A percentile compares a stretch with the other conserved stretches of the same genome.
Evolutionary conservation across 257 asterid genomes (phyloP).

Genomic region (Ocimum tenuiflorum): DNA sequence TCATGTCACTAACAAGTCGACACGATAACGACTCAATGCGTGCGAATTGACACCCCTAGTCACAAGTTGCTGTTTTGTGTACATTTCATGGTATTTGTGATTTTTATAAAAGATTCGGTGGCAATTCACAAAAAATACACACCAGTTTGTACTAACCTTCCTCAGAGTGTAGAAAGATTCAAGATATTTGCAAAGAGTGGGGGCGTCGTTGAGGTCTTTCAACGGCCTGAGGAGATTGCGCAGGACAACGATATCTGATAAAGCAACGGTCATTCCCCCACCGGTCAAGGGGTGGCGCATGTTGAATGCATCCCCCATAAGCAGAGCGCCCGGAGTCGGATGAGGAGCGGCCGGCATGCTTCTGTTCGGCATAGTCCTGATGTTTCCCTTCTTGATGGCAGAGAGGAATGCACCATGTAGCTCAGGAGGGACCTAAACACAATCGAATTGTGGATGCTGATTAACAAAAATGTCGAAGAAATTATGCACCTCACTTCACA

Average conservation of each 20-base stretch:
- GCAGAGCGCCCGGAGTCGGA: slow-evolving; percentile 48
- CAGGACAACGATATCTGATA: slow-evolving; percentile 40
- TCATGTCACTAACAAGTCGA: too few species aligned
- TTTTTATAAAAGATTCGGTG: too few species aligned
- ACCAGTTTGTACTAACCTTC: slow-evolving; percentile 42
- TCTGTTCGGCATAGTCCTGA: slow-evolving; percentile 51
- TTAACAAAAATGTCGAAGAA: background rate
- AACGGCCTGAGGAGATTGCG: slow-evolving; percentile 44
- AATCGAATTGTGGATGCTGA: background rate
- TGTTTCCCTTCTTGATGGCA: slow-evolving; percentile 38
- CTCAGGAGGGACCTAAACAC: slow-evolving; percentile 34
- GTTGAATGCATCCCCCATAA: slow-evolving; percentile 52
- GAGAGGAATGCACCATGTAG: slow-evolving; percentile 31
- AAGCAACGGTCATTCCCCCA: slow-evolving; percentile 49
- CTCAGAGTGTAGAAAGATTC: slow-evolving; percentile 43
- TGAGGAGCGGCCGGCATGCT: slow-evolving; percentile 58
- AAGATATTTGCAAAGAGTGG: slow-evolving; percentile 37
- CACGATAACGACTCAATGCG: too few species aligned
- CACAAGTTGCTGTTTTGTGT: too few species aligned
- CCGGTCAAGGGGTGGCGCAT: slow-evolving; percentile 54
- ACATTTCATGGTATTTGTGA: too few species aligned
- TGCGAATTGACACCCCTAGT: too few species aligned
- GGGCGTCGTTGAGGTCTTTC: slow-evolving; percentile 34
- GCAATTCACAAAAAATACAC: too few species aligned
- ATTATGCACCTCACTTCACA: too few species aligned